Base-by-base conservation (phyloP, 2,329 filamentous ascomycete species). In the Aspergillus sp. region DNA sequence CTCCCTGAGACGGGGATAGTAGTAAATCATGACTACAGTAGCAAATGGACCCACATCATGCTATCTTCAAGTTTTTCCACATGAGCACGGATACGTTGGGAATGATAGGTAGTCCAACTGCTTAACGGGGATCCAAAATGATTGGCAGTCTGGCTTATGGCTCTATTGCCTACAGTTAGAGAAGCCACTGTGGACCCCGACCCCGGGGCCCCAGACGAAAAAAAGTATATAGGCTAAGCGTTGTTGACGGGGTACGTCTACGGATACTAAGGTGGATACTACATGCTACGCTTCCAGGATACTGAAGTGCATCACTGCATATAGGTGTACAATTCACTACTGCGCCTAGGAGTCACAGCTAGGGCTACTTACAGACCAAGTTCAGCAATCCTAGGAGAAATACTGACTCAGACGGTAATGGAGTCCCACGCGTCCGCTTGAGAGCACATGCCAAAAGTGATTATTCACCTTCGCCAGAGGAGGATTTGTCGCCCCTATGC, bases 401-500 rank as follows among this genome's bases (percentile, higher is more conserved):
- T 42, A 27, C 33, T 42, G 42, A 44, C 19, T 46, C 13, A 20
- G 34, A 40, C 51, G 19, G 9, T 15, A 40, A 39, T 17, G 22
- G 46, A 41, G 34, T 34, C 46, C 56, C 47, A 59, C 56, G 56
- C 51, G 55, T 56, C 51, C 51, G 41, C 58, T 37, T 53, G 22
- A 40, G 24, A 54, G 54, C 60, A 61, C 33, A 59, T 62, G 49
- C 52, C 58, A 54, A 15, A 54, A 22, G 46, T 37, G 42, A 49
- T 17, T 20, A 59, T 63, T 59, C 58, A 51, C 52, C 56, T 51
- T 63, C 60, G 33, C 58, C 62, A 58, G 50, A 27, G 51, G 62
- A 45, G 51, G 48, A 44, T 53, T 48, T 33, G 44, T 59, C 51
- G 37, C 24, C 37, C 34, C 37, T 37, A 51, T 39, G 15, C 49